Evolutionary conservation across 1,284 basidiomycete genomes (phyloP).

Genomic region (Ceraceosorus guamensis): DNA sequence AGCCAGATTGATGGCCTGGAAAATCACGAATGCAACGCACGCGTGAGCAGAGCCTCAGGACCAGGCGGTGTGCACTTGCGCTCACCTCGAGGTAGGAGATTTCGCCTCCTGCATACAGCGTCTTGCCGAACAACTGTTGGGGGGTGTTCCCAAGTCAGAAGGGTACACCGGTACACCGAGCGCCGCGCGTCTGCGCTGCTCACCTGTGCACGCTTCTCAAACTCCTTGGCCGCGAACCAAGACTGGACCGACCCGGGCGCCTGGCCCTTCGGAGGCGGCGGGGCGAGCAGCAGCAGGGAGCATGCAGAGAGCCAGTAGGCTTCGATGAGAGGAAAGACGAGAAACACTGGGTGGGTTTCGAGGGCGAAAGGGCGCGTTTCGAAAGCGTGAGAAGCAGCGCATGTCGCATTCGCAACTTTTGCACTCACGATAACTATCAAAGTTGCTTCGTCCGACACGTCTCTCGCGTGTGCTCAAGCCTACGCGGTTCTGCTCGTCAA

Average conservation of each 20-base stretch:
- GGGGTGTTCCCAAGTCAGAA: not conserved
- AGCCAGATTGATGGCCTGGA: constrained; percentile 31
- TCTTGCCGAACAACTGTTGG: constrained; percentile 47
- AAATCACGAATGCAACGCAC: too few species aligned
- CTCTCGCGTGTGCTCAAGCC: constrained; percentile 38
- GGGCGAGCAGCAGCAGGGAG: constrained; percentile 45
- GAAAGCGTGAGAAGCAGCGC: not conserved
- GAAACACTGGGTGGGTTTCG: constrained; percentile 18
- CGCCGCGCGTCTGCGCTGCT: too few species aligned
- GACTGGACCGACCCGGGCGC: constrained; percentile 16
- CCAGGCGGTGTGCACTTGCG: not conserved
- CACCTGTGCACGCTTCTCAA: constrained; percentile 37
- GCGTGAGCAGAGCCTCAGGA: not conserved
- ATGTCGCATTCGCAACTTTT: not conserved
- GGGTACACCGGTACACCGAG: too few species aligned
- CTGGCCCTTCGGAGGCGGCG: constrained; percentile 14
- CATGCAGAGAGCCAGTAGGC: constrained; percentile 49
- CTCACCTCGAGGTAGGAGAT: constrained; percentile 46
- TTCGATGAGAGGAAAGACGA: constrained; percentile 43
- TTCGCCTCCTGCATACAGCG: constrained; percentile 47
- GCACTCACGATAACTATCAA: constrained; percentile 27
- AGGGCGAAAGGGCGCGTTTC: too few species aligned
- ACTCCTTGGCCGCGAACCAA: constrained; percentile 47
- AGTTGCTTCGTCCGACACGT: constrained; percentile 43
- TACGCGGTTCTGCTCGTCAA: constrained; percentile 9